phyloP scores from a whole-genome alignment of 1,139 yeast genomes.

The Pichia kudriavzevii region DNA sequence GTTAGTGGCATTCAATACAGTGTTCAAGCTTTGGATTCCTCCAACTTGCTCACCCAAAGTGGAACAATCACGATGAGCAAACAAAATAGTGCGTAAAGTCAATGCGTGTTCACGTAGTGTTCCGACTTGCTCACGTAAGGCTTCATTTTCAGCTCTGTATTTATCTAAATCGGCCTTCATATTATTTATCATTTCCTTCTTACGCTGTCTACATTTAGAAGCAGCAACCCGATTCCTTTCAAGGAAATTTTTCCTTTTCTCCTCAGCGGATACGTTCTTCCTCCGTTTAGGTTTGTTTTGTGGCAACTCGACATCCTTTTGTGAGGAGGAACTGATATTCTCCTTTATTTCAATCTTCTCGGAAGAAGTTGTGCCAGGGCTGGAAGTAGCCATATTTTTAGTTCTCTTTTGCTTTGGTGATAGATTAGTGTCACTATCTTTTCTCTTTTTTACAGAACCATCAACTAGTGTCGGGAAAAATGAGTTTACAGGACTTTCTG shows the following conservation, averaged over 20 bases:
- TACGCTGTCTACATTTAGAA: conserved; percentile 67
- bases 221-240: conserved; percentile 73
- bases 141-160: conserved; percentile 66
- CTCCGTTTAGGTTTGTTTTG: conserved; percentile 2
- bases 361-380: too few relatives aligned
- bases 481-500: too few relatives aligned
- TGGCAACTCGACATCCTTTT: background rate
- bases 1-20: conserved; percentile 24
- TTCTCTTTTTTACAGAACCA: too few relatives aligned
- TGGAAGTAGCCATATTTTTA: too few relatives aligned
- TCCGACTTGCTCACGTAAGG: conserved; percentile 51
- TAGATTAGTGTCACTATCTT: too few relatives aligned
- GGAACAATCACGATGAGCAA: conserved; percentile 31
- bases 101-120: conserved; percentile 54
- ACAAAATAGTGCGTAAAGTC: conserved; percentile 36
- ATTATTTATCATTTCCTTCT: conserved; percentile 76
- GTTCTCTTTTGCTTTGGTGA: too few relatives aligned
- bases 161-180: conserved; percentile 72
- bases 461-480: too few relatives aligned
- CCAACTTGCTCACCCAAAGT: conserved; percentile 26
- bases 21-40: conserved; percentile 24
- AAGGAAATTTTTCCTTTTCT: conserved; percentile 71
- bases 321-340: too few relatives aligned
- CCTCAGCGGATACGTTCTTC: conserved; percentile 42
- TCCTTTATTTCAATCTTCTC: too few relatives aligned